Evolutionary conservation across 805 yeast genomes (phyloP), one percentile per base, ranked within the genome.

Genomic region (Lipomyces sp.): DNA sequence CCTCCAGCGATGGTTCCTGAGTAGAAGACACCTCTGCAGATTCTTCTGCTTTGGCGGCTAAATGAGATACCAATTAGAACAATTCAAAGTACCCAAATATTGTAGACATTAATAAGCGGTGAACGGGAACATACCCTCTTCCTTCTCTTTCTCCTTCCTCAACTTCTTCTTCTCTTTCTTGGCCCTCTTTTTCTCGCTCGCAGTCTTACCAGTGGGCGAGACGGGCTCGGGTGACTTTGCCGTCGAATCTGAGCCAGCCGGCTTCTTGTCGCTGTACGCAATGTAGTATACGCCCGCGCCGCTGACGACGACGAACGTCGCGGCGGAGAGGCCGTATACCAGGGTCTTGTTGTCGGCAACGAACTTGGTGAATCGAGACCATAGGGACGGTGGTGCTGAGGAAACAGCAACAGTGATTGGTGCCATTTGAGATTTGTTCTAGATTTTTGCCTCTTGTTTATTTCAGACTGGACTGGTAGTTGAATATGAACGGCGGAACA

Each of bases 261-360:
- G 48, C 5, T 11, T 5, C 39, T 35, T 33, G 35, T 41, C 39
- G 37, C 42, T 43, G 43, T 49, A 49, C 41, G 39, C 47, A 18
- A 60, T 48, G 46, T 57, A 55, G 42, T 58, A 60, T 8, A 59
- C 59, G 24, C 61, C 61, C 7, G 59, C 63, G 18, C 58, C 59
- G 18, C 57, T 48, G 28, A 49, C 51, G n/a, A 58, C 49, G 11
- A 53, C 49, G 19, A 57, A 38, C 10, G 59, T 51, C 13, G 57
- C 57, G 11, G 61, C 55, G 7, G 52, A 43, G 22, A 52, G 11
- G 19, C 63, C 43, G 35, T 57, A 57, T 18, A 58, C 59, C 24
- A 55, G 44, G 13, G 55, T 41, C 50, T 55, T 60, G 33, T 60
- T 48, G 28, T 58, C 58, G 14, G 60, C 34, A 13, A 60, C 53